Evolutionary conservation across 2,329 filamentous ascomycete species (phyloP).

Genomic region (Microdochium nivale): DNA sequence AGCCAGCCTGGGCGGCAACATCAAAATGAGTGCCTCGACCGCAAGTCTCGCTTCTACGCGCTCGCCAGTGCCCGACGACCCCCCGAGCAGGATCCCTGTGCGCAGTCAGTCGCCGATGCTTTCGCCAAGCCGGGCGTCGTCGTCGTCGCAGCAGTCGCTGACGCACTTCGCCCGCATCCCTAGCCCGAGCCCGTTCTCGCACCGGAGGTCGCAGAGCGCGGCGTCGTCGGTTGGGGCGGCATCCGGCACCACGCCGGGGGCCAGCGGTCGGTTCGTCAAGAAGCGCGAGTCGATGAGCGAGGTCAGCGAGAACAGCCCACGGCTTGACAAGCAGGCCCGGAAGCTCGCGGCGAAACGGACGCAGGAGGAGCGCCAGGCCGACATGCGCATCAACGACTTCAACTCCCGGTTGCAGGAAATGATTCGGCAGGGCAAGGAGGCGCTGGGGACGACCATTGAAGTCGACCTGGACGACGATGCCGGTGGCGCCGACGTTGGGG

Average conservation of each 20-base stretch:
- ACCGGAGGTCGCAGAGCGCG: conserved; percentile 37
- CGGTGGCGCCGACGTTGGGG: conserved; percentile 1
- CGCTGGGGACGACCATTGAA: conserved; percentile 67
- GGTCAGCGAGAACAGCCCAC: conserved; percentile 33
- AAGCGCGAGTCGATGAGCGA: conserved; percentile 11
- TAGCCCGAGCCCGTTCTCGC: conserved; percentile 18
- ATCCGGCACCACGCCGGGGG: background rate
- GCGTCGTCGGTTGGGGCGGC: conserved; percentile 28
- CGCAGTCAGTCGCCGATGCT: conserved; percentile 16
- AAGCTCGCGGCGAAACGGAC: conserved; percentile 63
- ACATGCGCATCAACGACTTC: conserved; percentile 70
- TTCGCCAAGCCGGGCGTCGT: conserved; percentile 12
- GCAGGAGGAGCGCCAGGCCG: conserved; percentile 67
- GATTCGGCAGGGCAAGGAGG: conserved; percentile 83
- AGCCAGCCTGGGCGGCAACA: conserved; percentile 36
- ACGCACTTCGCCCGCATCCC: conserved; percentile 16
- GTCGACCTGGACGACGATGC: conserved; percentile 37
- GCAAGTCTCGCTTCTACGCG: conserved; percentile 47
- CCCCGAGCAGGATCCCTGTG: conserved; percentile 29
- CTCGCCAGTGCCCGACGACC: conserved; percentile 26
- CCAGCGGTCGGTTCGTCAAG: background rate
- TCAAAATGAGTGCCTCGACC: conserved; percentile 23
- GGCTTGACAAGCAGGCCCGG: conserved; percentile 58
- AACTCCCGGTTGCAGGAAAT: conserved; percentile 74
- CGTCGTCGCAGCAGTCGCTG: conserved; percentile 9